Base-by-base conservation (phyloP, 768 basidiomycete genomes). In the Boletus subcaerulescens region DNA sequence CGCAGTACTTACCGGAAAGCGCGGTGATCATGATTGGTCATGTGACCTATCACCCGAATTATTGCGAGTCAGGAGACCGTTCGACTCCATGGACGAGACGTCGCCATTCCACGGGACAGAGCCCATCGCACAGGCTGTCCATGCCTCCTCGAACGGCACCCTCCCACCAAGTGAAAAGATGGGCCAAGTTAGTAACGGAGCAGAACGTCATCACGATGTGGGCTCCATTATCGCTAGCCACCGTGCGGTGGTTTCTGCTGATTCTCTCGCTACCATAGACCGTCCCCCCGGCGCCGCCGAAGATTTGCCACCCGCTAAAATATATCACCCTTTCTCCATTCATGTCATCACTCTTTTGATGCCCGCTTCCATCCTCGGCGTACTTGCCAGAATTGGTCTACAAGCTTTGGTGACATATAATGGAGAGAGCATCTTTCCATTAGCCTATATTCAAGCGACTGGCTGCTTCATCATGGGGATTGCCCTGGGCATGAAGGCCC, bases 391-490 rank as follows among this genome's bases (percentile, higher is more conserved):
- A 35, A 73, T 98, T 6, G 95, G 95, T 0, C 68, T 97, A 9
- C 67, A 80, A 29, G 89, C 91, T 8, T 73, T 98, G 43, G 80
- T 79, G 18, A 82, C 79, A 0, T 98, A 92, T 61, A 77, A 86
- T 36, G 91, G 89, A 1, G 70, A 79, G 42, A 80, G 83, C 59
- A 84, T 98, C 6, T 98, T 94, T 65, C 77, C 89, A 3, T 74
- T 98, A 22, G 83, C 87, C 5, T 98, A 94, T 75, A 79, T 84
- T 0, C 96, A 99, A 69, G 89, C 85, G 0, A 73, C 86, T 1
- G 97, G 97, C 17, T 98, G 95, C 72, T 75, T 93, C 50, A 74
- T 96, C 29, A 98, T 99, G 94, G 97, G 97, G 3, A 72, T 91
- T 49, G 80, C 78, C 9, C 64, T 93, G 18, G 82, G 78, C 17